Conservation (phyloP, 768 basidiomycete genomes). For the Suillus sp. region DNA sequence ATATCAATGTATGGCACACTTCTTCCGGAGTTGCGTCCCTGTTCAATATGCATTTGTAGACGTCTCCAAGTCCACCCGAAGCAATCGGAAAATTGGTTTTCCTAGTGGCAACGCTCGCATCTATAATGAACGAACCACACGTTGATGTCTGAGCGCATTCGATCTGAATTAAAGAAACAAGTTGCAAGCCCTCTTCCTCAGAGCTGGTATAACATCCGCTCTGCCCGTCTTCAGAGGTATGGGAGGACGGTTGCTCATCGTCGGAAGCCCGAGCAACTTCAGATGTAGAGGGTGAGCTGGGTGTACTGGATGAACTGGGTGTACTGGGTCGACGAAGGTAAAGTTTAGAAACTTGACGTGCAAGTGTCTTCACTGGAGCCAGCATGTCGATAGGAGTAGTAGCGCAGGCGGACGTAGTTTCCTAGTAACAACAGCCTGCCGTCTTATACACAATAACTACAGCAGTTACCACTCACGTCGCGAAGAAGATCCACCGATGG, state of each 20-base stretch:
- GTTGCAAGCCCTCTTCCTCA: not conserved
- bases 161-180: not conserved
- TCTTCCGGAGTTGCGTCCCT: not conserved
- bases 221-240: not conserved
- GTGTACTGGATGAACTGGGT: not conserved
- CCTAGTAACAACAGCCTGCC: not conserved
- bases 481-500: not conserved
- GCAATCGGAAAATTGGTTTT: not conserved
- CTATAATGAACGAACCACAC: not conserved
- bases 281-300: not conserved
- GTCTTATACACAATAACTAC: not conserved
- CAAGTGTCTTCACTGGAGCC: not conserved
- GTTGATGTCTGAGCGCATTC: not conserved
- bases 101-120: no score
- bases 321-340: not conserved
- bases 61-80: constrained; percentile 46
- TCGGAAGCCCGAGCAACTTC: not conserved
- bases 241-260: not conserved
- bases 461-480: not conserved
- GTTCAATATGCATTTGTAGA: constrained; percentile 37
- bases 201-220: not conserved
- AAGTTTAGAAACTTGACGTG: not conserved
- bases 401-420: not conserved
- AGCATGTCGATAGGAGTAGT: not conserved
- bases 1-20: not conserved